Evolutionary conservation across 2,329 filamentous ascomycete genomes (phyloP), one percentile per base, ranked within the genome.

Genomic region (Septoria petroselini): DNA sequence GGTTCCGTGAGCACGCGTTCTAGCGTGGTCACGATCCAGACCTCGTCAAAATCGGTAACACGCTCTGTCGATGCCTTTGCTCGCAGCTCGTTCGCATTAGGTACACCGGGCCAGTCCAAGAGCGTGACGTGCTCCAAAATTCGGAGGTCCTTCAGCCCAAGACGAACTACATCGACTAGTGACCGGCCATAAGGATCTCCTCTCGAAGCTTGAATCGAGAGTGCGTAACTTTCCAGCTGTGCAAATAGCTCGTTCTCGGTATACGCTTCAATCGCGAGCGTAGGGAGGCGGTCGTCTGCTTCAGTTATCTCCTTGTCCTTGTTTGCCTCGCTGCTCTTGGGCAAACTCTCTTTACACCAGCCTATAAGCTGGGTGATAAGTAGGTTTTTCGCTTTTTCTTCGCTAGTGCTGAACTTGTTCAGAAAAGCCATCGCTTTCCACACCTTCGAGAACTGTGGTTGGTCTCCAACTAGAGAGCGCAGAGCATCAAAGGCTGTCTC

Each of bases 21-120:
- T 1, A 50, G 39, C 1, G 30, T 4, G 1, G 39, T 35, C 5
- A 59, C 49, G 23, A 52, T 48, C 57, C 57, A 59, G 1, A 57
- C 33, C 5, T 53, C 49, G 8, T 59, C 41, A 38, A 54, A 59
- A 15, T 57, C 40, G 2, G 37, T 37, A 11, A 59, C 31, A 7
- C 42, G 37, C 1, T 44, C 21, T 1, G 33, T 40, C 0, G 54
- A 55, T 1, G 52, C 47, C 4, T 37, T 47, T 1, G 50, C 49
- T 6, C 57, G 45, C 0, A 57, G 11, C 1, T 37, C 31, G 14
- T 59, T 57, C 0, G 47, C 57, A 21, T 59, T 54, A 8, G 41
- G 31, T 0, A 37, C 27, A 1, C 55, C 55, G 17, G 57, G 54
- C 38, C 55, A 50, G 41, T 59, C 57, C 1, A 43, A 21, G 1